Evolutionary conservation across 1,139 yeast species (phyloP).

Genomic region (Yamadazyma atmosphaerica): DNA sequence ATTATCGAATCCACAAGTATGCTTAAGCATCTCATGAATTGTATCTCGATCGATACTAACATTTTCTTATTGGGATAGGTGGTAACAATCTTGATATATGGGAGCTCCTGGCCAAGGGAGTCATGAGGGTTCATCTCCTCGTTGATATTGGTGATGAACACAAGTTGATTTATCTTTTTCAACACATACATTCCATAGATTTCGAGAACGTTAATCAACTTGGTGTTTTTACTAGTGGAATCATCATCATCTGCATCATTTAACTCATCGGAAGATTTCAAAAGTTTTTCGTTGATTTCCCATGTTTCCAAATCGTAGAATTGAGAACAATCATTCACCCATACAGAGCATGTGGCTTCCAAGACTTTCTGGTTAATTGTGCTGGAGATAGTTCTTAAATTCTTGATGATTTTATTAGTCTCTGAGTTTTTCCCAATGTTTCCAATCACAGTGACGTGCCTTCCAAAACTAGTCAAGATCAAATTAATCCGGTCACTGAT

Average conservation of each 20-base stretch:
- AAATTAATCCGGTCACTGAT: conserved; percentile 31
- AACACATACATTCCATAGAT: conserved; percentile 39
- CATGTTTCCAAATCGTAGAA: conserved; percentile 46
- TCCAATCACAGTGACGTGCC: conserved; percentile 34
- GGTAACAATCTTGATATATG: conserved; percentile 27
- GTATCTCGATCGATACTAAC: conserved; percentile 46
- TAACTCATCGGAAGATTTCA: conserved; percentile 6
- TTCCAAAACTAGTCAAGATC: conserved; percentile 36
- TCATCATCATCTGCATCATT: conserved; percentile 8
- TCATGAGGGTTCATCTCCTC: conserved; percentile 4
- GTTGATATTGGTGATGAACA: conserved; percentile 23
- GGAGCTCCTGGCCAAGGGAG: neutral
- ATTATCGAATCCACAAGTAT: conserved; percentile 44
- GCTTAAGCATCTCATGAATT: conserved; percentile 48
- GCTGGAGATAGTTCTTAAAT: conserved; percentile 31
- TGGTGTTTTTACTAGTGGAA: conserved; percentile 29
- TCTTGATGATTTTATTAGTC: conserved; percentile 39
- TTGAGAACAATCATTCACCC: conserved; percentile 52
- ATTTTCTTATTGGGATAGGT: conserved; percentile 44
- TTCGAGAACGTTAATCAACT: conserved; percentile 36
- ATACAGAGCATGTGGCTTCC: conserved; percentile 47
- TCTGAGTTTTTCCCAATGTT: conserved; percentile 33
- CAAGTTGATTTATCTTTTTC: conserved; percentile 27
- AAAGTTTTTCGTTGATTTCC: conserved; percentile 28
- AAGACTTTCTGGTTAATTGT: conserved; percentile 40